phyloP scores from a whole-genome alignment of 305 asterid genomes.

The Caryopteris hybrid region DNA sequence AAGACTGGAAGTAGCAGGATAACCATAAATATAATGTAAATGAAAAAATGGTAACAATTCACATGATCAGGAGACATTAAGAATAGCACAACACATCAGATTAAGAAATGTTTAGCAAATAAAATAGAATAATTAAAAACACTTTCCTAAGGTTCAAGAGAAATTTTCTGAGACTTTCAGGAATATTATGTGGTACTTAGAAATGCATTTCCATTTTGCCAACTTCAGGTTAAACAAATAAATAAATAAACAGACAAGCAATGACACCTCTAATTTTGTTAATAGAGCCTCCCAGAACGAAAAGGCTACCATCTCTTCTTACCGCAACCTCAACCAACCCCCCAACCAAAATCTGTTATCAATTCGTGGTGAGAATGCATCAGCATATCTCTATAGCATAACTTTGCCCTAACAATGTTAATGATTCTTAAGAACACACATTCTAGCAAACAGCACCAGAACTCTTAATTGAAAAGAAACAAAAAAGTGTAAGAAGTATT shows the following conservation, averaged over 20 bases:
- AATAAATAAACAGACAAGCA: background rate
- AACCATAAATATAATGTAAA: background rate
- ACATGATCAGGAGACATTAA: background rate
- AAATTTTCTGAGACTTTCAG: background rate
- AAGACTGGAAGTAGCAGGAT: slow-evolving; percentile 7
- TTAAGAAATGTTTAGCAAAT: slow-evolving; percentile 6
- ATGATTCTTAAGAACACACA: background rate
- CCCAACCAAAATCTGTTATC: background rate
- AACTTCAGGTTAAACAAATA: background rate
- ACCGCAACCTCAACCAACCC: background rate
- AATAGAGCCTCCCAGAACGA: background rate
- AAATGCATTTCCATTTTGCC: background rate
- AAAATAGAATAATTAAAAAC: background rate
- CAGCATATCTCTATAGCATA: background rate
- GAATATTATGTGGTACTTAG: background rate
- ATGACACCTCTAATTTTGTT: background rate
- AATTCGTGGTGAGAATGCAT: slow-evolving; percentile 1
- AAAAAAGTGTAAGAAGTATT: background rate
- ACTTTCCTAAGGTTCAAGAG: background rate
- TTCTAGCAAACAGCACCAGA: background rate
- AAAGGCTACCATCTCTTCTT: background rate
- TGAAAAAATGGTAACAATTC: background rate
- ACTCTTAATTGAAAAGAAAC: background rate
- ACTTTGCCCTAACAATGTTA: background rate
- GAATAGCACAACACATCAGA: background rate